phyloP scores from a whole-genome alignment of 2,329 filamentous ascomycete genomes.

The Aspergillus fumigatus region DNA sequence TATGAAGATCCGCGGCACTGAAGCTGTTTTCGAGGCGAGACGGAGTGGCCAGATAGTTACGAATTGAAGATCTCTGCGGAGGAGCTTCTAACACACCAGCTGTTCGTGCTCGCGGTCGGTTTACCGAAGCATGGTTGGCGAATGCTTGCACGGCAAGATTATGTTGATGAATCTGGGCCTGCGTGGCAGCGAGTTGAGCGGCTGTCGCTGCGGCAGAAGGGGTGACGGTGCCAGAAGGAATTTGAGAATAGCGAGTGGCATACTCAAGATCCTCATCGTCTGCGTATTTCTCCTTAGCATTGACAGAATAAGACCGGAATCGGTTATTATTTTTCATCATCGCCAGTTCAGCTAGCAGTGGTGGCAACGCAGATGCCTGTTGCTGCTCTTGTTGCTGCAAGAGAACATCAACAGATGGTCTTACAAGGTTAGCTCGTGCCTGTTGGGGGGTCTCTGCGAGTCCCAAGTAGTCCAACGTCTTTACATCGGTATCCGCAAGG shows the following conservation, averaged over 20 bases:
- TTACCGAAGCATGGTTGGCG: slow-evolving; percentile 75
- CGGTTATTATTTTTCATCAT: slow-evolving; percentile 77
- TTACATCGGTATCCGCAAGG: slow-evolving; percentile 78
- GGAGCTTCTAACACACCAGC: slow-evolving; percentile 85
- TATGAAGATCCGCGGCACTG: slow-evolving; percentile 67
- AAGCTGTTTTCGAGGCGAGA: slow-evolving; percentile 72
- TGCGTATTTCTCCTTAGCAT: slow-evolving; percentile 95
- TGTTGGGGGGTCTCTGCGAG: slow-evolving; percentile 90
- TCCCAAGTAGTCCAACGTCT: slow-evolving; percentile 91
- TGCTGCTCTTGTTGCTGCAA: slow-evolving; percentile 49
- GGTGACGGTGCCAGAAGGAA: slow-evolving; percentile 57
- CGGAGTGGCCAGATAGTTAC: slow-evolving; percentile 73
- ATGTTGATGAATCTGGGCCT: slow-evolving; percentile 75
- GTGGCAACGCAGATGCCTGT: slow-evolving; percentile 45
- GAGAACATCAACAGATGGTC: slow-evolving; percentile 51
- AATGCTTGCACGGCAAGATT: slow-evolving; percentile 92
- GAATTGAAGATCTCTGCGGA: slow-evolving; percentile 57
- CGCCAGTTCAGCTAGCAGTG: slow-evolving; percentile 70
- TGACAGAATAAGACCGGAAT: slow-evolving; percentile 96
- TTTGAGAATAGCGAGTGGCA: slow-evolving; percentile 52
- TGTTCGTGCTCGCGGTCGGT: slow-evolving; percentile 81
- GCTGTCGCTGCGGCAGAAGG: slow-evolving; percentile 54
- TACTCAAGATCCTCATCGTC: slow-evolving; percentile 81
- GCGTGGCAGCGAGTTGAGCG: slow-evolving; percentile 56
- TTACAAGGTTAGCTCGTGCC: slow-evolving; percentile 64